A percentile compares a stretch with the other conserved stretches of the same genome.
These are phyloP conservation scores for Ceratocystis eucalypticola DNA, from an alignment of 2,329 filamentous ascomycete species.

Conservation along the genomic window DNA sequence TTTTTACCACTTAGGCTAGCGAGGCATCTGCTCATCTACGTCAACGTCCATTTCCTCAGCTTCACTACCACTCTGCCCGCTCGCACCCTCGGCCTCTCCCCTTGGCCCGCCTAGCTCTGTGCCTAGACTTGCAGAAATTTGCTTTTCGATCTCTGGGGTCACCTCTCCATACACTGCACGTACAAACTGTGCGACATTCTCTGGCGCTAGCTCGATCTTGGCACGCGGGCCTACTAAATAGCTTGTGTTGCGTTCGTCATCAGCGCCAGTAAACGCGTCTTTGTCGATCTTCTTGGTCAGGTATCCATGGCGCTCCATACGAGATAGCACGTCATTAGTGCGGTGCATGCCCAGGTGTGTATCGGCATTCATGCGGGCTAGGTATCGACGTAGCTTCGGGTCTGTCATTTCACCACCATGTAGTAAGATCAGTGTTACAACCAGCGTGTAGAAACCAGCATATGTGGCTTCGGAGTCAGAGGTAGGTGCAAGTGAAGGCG, in stretches of 20 bases:
- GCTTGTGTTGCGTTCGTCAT: conserved; percentile 52
- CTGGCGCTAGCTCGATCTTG: conserved; percentile 69
- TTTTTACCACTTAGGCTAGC: background rate
- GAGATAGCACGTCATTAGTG: conserved; percentile 60
- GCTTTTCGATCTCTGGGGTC: conserved; percentile 43
- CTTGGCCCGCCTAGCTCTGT: conserved; percentile 26
- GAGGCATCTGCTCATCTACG: conserved; percentile 20
- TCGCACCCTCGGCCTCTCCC: conserved; percentile 23
- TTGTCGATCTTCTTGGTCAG: conserved; percentile 60
- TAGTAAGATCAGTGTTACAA: conserved; percentile 65
- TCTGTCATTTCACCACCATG: conserved; percentile 63
- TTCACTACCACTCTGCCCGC: conserved; percentile 20
- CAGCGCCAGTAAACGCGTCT: conserved; percentile 26
- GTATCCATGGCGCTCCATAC: conserved; percentile 72
- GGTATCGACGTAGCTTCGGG: conserved; percentile 61
- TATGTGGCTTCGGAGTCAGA: conserved; percentile 63
- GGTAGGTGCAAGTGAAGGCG: conserved; percentile 53
- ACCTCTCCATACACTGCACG: conserved; percentile 44
- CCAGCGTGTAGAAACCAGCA: conserved; percentile 63
- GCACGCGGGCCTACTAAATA: conserved; percentile 78
- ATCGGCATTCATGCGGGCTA: conserved; percentile 62
- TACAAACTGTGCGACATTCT: conserved; percentile 59
- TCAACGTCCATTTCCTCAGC: conserved; percentile 14
- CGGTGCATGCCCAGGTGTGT: conserved; percentile 60
- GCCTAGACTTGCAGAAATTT: conserved; percentile 48